Base-by-base conservation (phyloP, 2,329 filamentous ascomycete genomes). In the Aspergillus luchuensis region DNA sequence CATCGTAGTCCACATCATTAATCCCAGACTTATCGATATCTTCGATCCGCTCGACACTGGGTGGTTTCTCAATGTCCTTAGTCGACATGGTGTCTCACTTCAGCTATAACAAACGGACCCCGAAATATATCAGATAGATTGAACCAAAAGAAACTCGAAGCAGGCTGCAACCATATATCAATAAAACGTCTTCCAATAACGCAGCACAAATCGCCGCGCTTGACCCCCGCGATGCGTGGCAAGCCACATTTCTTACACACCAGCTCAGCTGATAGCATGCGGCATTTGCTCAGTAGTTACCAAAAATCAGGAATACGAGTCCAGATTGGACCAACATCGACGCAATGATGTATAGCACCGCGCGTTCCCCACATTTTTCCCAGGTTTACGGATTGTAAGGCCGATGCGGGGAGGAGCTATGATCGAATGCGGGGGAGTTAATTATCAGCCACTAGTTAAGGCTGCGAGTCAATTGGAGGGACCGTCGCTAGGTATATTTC, bases 1-100 rank as follows among this genome's bases (percentile, higher is more conserved):
- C 62, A 23, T 71, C 69, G 8, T 66, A 67, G 54, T 69, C 64
- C 13, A 63, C 38, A 30, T 63, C 19, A 38, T 63, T 51, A 13
- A 60, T 30, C 8, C 58, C 61, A 7, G 56, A 48, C 5, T 58
- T 55, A 23, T 58, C 59, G 25, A 67, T 57, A 57, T 67, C 61
- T 49, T 69, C 67, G 25, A 69, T 55, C 8, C 60, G 56, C 17
- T 67, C 60, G 28, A 63, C 52, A 10, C 60, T 64, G 10, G 36
- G 48, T 1, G 36, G 38, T 28, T 63, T 67, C 19, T 67, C 63
- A 49, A 45, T 43, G 23, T 8, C 38, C 10, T 21, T 17, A 17
- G 49, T 13, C 11, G 55, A 23, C 61, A 60, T 60, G 11, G 13
- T 45, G 19, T 2, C 2, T 45, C n/a, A 45, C 41, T 2, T 2